These are phyloP conservation scores for Pseudozyma sp. DNA, from an alignment of 1,284 basidiomycete species.

Conservation along the genomic window DNA sequence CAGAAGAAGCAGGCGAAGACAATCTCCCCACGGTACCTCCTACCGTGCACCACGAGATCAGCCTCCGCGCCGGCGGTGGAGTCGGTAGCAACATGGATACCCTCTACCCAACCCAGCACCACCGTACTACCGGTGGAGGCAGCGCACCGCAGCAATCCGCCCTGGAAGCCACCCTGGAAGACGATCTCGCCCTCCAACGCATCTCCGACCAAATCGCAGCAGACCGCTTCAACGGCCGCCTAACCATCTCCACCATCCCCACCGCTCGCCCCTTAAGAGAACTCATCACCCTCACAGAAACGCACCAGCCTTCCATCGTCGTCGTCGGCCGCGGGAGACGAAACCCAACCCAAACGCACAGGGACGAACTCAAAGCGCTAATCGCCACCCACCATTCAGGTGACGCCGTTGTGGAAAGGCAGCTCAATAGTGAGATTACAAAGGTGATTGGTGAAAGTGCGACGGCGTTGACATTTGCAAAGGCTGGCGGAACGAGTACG, in stretches of 20 bases:
- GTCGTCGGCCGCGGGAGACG: slow-evolving; percentile 56
- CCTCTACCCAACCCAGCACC: slow-evolving; percentile 49
- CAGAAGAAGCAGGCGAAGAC: slow-evolving; percentile 47
- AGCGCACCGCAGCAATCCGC: slow-evolving; percentile 23
- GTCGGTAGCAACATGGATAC: slow-evolving; percentile 52
- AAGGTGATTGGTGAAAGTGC: slow-evolving; percentile 63
- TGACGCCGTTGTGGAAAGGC: slow-evolving; percentile 30
- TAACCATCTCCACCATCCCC: slow-evolving; percentile 23
- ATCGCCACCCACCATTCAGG: slow-evolving; percentile 19
- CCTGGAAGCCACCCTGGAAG: slow-evolving; percentile 58
- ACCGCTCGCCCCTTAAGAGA: slow-evolving; percentile 45
- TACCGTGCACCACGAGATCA: slow-evolving; percentile 57
- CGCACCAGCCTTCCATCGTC: slow-evolving; percentile 45
- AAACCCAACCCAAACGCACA: slow-evolving; percentile 60
- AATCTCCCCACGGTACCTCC: slow-evolving; percentile 49
- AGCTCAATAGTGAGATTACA: slow-evolving; percentile 58
- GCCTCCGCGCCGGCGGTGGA: slow-evolving; percentile 16
- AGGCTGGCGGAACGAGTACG: slow-evolving; percentile 27
- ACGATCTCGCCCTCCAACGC: slow-evolving; percentile 54
- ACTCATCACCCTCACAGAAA: slow-evolving; percentile 28
- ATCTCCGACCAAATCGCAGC: slow-evolving; percentile 45
- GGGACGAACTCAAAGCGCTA: slow-evolving; percentile 56
- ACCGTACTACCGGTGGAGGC: slow-evolving; percentile 1
- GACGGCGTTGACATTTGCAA: slow-evolving; percentile 46
- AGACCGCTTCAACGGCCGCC: slow-evolving; percentile 19